These are phyloP conservation scores for Botrytis fragariae DNA, from an alignment of 2,329 filamentous ascomycete species.

Conservation along the genomic window DNA sequence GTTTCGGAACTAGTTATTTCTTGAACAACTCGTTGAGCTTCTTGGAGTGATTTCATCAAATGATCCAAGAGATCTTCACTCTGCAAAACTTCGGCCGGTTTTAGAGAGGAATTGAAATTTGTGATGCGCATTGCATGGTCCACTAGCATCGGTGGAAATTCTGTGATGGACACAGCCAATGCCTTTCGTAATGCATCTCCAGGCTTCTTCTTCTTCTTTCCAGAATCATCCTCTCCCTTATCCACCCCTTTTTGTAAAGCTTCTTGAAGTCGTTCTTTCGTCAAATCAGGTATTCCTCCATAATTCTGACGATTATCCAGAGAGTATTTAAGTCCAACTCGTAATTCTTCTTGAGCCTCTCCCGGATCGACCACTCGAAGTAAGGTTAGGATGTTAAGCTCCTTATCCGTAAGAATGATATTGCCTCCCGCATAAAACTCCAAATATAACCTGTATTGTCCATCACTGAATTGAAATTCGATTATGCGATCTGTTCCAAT, in stretches of 20 bases:
- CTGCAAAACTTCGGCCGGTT: constrained; percentile 67
- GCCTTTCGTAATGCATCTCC: constrained; percentile 76
- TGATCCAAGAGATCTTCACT: constrained; percentile 62
- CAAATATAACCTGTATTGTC: constrained; percentile 79
- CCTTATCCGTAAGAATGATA: constrained; percentile 83
- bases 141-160: constrained; percentile 82
- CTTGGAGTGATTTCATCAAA: constrained; percentile 65
- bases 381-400: constrained; percentile 78
- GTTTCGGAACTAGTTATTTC: constrained; percentile 63
- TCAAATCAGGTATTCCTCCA: constrained; percentile 69
- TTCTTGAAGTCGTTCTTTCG: constrained; percentile 66
- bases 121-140: constrained; percentile 77
- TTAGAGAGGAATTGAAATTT: constrained; percentile 65
- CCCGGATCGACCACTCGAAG: constrained; percentile 77
- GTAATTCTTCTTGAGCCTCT: constrained; percentile 78
- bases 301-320: constrained; percentile 83
- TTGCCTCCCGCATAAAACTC: constrained; percentile 98
- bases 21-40: constrained; percentile 67
- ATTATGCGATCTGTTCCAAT: constrained; percentile 92
- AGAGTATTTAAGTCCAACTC: constrained; percentile 74
- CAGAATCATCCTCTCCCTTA: constrained; percentile 51
- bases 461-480: constrained; percentile 90
- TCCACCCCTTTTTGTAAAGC: constrained; percentile 67
- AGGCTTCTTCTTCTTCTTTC: constrained; percentile 70
- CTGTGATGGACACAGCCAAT: constrained; percentile 78